Percentiles rank a stretch among this genome's conserved stretches.
Conservation (phyloP, 257 asterid species). For the Primulina tabacum region DNA sequence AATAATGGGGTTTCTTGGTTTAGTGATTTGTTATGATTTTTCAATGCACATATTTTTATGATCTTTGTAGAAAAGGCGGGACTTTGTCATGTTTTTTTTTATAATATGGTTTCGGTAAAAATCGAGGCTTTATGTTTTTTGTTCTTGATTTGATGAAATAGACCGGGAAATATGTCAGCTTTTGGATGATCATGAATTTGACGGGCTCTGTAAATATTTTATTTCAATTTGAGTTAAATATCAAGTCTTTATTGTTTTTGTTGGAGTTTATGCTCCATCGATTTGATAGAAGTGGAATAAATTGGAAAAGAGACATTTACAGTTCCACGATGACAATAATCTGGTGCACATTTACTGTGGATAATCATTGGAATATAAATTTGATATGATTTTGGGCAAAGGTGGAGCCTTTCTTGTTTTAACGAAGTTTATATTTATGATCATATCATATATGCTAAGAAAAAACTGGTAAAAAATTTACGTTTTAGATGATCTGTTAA, state of each 20-base stretch:
- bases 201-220: constrained; percentile 27
- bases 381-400: constrained; percentile 17
- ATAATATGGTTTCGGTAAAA: constrained; percentile 26
- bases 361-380: constrained; percentile 13
- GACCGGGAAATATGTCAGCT: constrained; percentile 17
- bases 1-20: background rate
- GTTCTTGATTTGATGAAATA: constrained; percentile 15
- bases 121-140: background rate
- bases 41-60: constrained; percentile 24
- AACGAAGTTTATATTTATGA: constrained; percentile 5
- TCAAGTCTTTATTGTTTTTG: constrained; percentile 9
- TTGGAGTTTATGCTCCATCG: constrained; percentile 17
- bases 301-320: background rate
- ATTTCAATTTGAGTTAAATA: constrained; percentile 19
- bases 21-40: constrained; percentile 14
- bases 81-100: constrained; percentile 24
- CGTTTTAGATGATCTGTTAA: constrained; percentile 13
- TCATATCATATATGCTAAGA: constrained; percentile 13
- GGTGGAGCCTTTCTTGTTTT: constrained; percentile 19
- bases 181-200: constrained; percentile 27
- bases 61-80: constrained; percentile 33
- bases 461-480: constrained; percentile 6
- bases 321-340: constrained; percentile 9
- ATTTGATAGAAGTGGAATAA: background rate
- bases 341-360: constrained; percentile 22